Percentiles rank a stretch among this genome's conserved stretches.
These are phyloP conservation scores for Colletotrichum sp. DNA, from an alignment of 2,329 filamentous ascomycete genomes.

Conservation along the genomic window DNA sequence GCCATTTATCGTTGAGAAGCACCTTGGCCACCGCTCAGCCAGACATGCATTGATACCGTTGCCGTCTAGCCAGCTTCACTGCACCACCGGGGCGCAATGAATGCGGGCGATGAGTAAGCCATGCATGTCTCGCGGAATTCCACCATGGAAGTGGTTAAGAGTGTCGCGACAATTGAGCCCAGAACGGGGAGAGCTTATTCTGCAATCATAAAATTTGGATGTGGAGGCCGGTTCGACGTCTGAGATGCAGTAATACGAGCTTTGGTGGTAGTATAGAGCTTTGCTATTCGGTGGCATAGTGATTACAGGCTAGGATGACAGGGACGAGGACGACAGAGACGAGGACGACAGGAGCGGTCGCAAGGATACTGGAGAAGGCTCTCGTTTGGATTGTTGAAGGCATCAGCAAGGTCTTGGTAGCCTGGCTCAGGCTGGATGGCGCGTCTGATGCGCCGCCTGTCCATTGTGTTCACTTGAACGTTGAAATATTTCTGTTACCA, in stretches of 20 bases:
- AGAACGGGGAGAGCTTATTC: background rate
- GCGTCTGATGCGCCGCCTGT: background rate
- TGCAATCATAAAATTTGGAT: background rate
- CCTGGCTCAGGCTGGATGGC: background rate
- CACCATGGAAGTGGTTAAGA: background rate
- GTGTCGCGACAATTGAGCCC: background rate
- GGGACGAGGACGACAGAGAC: background rate
- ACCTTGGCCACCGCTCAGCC: background rate
- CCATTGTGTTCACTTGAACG: background rate
- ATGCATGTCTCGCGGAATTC: background rate
- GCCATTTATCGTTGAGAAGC: background rate
- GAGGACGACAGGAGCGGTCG: background rate
- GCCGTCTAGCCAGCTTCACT: background rate
- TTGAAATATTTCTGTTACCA: background rate
- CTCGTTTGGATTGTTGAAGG: background rate
- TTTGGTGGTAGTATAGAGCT: background rate
- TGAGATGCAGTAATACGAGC: background rate
- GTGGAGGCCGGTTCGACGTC: background rate
- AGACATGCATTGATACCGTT: background rate
- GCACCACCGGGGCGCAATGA: background rate
- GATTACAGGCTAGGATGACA: background rate
- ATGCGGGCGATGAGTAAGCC: background rate
- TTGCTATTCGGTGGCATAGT: background rate
- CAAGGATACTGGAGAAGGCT: background rate
- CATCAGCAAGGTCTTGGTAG: background rate